Percentiles rank a stretch among this genome's conserved stretches.
Conservation (phyloP, 1,284 basidiomycete genomes). For the Jaminaea rosea region DNA sequence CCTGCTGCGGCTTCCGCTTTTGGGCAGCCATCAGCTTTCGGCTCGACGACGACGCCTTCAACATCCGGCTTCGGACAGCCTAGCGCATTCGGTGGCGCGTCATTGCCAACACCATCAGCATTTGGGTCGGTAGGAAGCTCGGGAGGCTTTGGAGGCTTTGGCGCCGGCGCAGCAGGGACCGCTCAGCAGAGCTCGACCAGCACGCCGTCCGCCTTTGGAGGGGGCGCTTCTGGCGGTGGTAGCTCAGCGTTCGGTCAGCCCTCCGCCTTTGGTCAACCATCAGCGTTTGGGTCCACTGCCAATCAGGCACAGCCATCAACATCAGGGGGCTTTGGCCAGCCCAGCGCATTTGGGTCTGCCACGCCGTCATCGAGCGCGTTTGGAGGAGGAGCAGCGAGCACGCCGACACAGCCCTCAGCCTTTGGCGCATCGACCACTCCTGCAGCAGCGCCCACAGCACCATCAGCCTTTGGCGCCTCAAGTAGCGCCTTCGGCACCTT, state of each 20-base stretch:
- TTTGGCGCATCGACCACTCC: too few relatives aligned
- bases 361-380: too few relatives aligned
- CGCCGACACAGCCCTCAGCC: too few relatives aligned
- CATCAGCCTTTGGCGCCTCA: too few relatives aligned
- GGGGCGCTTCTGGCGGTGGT: constrained; percentile 18
- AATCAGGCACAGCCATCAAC: constrained; percentile 26
- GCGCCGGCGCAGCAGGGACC: too few relatives aligned
- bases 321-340: constrained; percentile 24
- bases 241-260: constrained; percentile 20
- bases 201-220: constrained; percentile 17
- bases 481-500: too few relatives aligned
- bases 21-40: constrained; percentile 18
- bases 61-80: constrained; percentile 2
- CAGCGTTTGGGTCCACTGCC: constrained; percentile 10
- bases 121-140: too few relatives aligned
- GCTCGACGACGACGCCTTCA: background rate
- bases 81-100: background rate
- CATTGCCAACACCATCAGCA: constrained; percentile 7
- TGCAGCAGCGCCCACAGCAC: too few relatives aligned
- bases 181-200: too few relatives aligned
- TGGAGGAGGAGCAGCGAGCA: too few relatives aligned
- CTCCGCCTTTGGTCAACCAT: constrained; percentile 20
- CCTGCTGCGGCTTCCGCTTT: too few relatives aligned
- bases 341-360: constrained; percentile 8
- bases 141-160: too few relatives aligned